These are phyloP conservation scores for Cucumis cinereus DNA, from an alignment of 306 rosid genomes.

Conservation along the genomic window DNA sequence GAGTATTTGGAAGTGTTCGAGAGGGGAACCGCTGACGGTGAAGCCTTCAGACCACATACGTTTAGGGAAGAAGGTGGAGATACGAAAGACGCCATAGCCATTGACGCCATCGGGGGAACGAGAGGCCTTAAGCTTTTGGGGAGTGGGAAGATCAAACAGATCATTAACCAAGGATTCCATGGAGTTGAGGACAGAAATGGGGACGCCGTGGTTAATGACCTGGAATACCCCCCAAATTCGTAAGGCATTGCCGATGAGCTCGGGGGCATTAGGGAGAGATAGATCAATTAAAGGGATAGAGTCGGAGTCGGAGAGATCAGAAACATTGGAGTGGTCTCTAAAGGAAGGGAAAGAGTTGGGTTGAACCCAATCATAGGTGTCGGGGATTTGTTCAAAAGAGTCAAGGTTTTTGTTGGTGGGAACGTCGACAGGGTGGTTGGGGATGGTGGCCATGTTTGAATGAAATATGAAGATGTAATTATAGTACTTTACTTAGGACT, in stretches of 20 bases:
- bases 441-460: slow-evolving; percentile 16
- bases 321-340: background rate
- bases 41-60: slow-evolving; percentile 98
- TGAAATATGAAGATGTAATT: too few species aligned
- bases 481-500: too few species aligned
- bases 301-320: background rate
- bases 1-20: slow-evolving; percentile 56
- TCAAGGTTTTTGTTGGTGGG: slow-evolving; percentile 39
- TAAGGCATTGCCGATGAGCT: slow-evolving; percentile 54
- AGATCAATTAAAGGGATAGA: slow-evolving; percentile 54
- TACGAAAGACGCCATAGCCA: slow-evolving; percentile 72
- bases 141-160: slow-evolving; percentile 52
- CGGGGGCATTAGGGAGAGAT: slow-evolving; percentile 41
- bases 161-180: slow-evolving; percentile 21
- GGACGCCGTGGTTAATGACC: slow-evolving; percentile 52
- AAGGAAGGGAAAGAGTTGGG: slow-evolving; percentile 1
- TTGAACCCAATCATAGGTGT: slow-evolving; percentile 56
- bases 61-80: slow-evolving; percentile 79
- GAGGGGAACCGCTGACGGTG: slow-evolving; percentile 67
- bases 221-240: slow-evolving; percentile 78
- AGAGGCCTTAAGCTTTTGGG: slow-evolving; percentile 55
- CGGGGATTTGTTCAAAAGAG: slow-evolving; percentile 56
- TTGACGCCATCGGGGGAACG: slow-evolving; percentile 56
- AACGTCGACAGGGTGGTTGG: slow-evolving; percentile 38
- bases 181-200: slow-evolving; percentile 26